Evolutionary conservation across 2,329 filamentous ascomycete species (phyloP), one percentile per base, ranked within the genome.

Genomic region (Sclerotinia sclerotiorum): DNA sequence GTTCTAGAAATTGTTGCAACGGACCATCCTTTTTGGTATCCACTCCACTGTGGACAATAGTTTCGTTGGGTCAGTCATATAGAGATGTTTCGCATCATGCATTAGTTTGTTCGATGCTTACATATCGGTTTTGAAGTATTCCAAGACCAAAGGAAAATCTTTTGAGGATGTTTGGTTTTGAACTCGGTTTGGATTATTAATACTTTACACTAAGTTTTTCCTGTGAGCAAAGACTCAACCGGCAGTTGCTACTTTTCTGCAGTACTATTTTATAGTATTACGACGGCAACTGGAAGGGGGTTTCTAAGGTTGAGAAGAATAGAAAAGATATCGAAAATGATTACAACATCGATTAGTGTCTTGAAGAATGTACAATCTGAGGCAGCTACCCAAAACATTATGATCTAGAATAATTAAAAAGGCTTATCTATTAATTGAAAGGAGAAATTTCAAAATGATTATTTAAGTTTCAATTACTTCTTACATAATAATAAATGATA

Each of bases 1-100:
- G 77, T 84, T n/a, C 79, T 85, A 17, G 58, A 29, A 19, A 39
- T 62, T 44, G 35, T 62, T 11, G 46, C 29, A 7, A 62, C 44
- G 13, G 46, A 62, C 51, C 58, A 62, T 10, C 24, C 58, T 6
- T 32, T 49, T 1, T 44, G 58, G 5, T 39, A 62, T 19, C 58
- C 58, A 2, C 24, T 19, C 58, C 58, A 2, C 24, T 62, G 21
- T 46, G 35, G 11, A n/a, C 29, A 3, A 35, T 49, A 21, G n/a
- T 62, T 24, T 49, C 44, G 21, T 13, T 49, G 21, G 58, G 44
- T 19, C 44, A 39, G 35, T 19, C 49, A 29, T 62, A 62, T 62
- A 21, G 44, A 10, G 58, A 24, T 21, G 58, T 62, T 10, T 24
- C 49, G 27, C 24, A 49, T 7, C 49, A 39, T 39, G 44, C 58